phyloP scores from a whole-genome alignment of 306 rosid genomes.

The Macrotyloma uniflorum region DNA sequence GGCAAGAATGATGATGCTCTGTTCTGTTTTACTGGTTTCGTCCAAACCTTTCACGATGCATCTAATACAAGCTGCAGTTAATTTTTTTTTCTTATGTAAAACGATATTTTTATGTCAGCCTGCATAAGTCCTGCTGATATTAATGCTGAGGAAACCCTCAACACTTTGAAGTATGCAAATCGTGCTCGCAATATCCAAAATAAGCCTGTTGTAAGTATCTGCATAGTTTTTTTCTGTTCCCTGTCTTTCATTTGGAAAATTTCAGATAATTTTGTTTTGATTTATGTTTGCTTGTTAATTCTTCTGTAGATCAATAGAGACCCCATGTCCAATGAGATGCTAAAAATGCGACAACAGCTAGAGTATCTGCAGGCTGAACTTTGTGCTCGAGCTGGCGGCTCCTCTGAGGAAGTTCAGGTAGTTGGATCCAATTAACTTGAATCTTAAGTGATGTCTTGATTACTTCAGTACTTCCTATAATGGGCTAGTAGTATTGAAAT shows the following conservation, averaged over 20 bases:
- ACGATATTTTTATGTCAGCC: constrained; percentile 59
- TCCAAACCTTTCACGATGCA: constrained; percentile 22
- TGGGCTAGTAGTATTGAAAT: constrained; percentile 16
- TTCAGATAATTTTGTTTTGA: constrained; percentile 35
- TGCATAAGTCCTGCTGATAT: constrained; percentile 99
- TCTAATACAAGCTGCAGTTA: constrained; percentile 23
- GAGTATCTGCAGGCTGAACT: constrained; percentile 98
- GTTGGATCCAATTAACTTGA: constrained; percentile 25
- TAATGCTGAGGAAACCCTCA: constrained; percentile 98
- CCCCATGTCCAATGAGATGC: constrained; percentile 97
- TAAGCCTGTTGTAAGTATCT: constrained; percentile 91
- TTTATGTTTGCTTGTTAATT: constrained; percentile 27
- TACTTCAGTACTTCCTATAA: constrained; percentile 14
- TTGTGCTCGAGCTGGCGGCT: constrained; percentile 91
- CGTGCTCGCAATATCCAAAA: constrained; percentile 98
- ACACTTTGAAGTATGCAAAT: constrained; percentile 98
- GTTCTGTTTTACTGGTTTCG: constrained; percentile 18
- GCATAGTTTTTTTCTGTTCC: not conserved
- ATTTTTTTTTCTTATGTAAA: constrained; percentile 34
- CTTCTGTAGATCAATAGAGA: constrained; percentile 85
- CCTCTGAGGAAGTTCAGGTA: constrained; percentile 96
- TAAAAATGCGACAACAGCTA: constrained; percentile 96
- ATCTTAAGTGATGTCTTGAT: constrained; percentile 25
- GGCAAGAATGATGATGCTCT: constrained; percentile 5
- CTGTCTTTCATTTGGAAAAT: constrained; percentile 14